A percentile compares a stretch with the other conserved stretches of the same genome.
These are phyloP conservation scores for Talaromyces nanjingensis DNA, from an alignment of 495 filamentous ascomycete species.

Conservation along the genomic window DNA sequence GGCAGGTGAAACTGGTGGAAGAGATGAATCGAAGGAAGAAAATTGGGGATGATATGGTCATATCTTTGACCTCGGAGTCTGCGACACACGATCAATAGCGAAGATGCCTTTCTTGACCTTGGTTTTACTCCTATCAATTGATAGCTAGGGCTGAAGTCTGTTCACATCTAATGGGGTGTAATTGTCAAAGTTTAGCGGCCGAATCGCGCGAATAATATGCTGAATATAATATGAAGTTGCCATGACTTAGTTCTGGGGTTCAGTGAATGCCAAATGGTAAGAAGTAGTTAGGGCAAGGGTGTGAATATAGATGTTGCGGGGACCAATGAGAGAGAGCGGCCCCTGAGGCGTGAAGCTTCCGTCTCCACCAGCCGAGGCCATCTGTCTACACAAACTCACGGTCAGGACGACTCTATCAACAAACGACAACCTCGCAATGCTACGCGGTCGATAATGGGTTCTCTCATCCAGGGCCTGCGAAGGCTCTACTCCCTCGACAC, in stretches of 20 bases:
- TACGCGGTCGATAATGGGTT: conserved; percentile 32
- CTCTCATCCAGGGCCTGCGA: conserved; percentile 28
- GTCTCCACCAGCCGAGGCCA: not conserved
- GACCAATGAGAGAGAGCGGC: not conserved
- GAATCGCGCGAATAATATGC: no score
- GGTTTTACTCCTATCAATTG: no score
- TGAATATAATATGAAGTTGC: no score
- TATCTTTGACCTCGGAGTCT: no score
- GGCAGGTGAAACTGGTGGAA: conserved; percentile 6
- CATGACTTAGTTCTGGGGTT: not conserved
- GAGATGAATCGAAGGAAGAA: conserved; percentile 8
- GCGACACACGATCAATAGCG: no score
- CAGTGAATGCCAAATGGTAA: not conserved
- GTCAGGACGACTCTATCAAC: not conserved
- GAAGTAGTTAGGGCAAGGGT: not conserved
- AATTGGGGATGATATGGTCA: conserved; percentile 4
- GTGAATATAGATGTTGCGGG: not conserved
- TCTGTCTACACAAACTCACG: not conserved
- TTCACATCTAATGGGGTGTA: no score
- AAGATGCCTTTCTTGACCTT: no score
- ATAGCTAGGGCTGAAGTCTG: no score
- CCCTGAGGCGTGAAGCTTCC: not conserved
- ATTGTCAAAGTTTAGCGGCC: no score
- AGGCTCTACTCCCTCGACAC: conserved; percentile 79
- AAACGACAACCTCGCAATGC: not conserved